Base-by-base conservation (phyloP, 2,329 filamentous ascomycete genomes). In the Aspergillus tanneri region DNA sequence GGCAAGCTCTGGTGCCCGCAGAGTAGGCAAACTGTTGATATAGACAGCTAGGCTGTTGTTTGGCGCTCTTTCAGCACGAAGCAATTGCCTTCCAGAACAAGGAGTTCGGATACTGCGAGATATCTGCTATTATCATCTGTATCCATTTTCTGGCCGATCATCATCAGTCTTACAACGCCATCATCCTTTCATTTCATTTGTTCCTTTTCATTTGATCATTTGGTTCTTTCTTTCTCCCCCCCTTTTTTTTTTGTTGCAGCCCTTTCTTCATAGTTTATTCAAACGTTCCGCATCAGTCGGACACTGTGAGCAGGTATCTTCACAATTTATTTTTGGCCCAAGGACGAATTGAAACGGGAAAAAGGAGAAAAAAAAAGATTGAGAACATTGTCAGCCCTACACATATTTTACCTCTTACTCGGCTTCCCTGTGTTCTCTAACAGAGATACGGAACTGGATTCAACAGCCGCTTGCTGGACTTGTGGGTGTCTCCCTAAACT, bases 271-370 rank as follows among this genome's bases (percentile, higher is more conserved):
- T 53, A 46, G 46, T 46, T 45, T 37, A 54, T 53, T 60, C 62
- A 52, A 55, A 63, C 58, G 63, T 62, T 62, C 64, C 65, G 65
- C 64, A 50, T 57, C 52, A 60, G 64, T 57, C 59, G 65, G 65
- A 66, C 58, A 61, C 61, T 62, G 65, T 65, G 65, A 69, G 63
- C 66, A 64, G 63, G 63, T 56, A 52, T 49, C 58, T 65, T 63
- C 51, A 43, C 50, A 54, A 58, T 54, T 53, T 49, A 30, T 38
- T n/a, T n/a, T n/a, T n/a, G n/a, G n/a, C 16, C 19, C 35, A 14
- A 18, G 34, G 24, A 18, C 22, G 18, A 30, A 39, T 18, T 30
- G 23, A 35, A 23, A 43, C 39, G 43, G 38, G 46, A 46, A 50
- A 42, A 52, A 35, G 34, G 43, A 45, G 27, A 50, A 53, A 47